Evolutionary conservation across 352 stramenopile genomes (phyloP), one percentile per base, ranked within the genome.

Genomic region (Phytophthora kernoviae): DNA sequence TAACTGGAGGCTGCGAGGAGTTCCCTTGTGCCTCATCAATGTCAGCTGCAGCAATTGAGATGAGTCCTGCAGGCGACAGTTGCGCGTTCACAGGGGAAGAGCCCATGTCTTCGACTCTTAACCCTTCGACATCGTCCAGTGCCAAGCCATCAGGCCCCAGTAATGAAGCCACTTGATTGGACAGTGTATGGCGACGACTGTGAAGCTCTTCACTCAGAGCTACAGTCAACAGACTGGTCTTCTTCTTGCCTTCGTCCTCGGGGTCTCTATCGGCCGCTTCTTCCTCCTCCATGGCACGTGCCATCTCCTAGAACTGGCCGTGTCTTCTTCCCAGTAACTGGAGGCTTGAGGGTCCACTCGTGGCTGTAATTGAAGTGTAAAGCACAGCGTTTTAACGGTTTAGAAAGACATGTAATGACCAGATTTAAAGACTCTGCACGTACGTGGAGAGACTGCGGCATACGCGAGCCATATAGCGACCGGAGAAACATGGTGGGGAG

Each of bases 321-420:
- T 94, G 62, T 94, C 85, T 44, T 92, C 82, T 22, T 81, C 70
- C 85, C 85, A 94, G 67, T 94, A 92, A 32, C 65, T 88, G 6
- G 82, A 89, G 20, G 75, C 66, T 45, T 91, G 66, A 2, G 81
- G 77, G 57, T 94, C 78, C 1, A 81, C 58, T 21, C 81, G 85
- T 12, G 85, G 85, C 85, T 94, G 40, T 6, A 59, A 27, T 18
- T 37, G 21, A 44, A 12, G 24, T 33, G n/a, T n/a, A n/a, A n/a
- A n/a, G n/a, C n/a, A n/a, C n/a, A n/a, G n/a, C n/a, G n/a, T 17
- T 6, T 4, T 50, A 17, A 15, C 15, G 18, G 10, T 21, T 17
- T 37, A 39, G 9, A 30, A 10, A 21, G 9, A 17, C 8, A 17
- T 17, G 6, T 32, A 17, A 61, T 18, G 24, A 30, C 24, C 24